These are phyloP conservation scores for Penicillium cataractarum DNA, from an alignment of 495 filamentous ascomycete species.

Conservation along the genomic window DNA sequence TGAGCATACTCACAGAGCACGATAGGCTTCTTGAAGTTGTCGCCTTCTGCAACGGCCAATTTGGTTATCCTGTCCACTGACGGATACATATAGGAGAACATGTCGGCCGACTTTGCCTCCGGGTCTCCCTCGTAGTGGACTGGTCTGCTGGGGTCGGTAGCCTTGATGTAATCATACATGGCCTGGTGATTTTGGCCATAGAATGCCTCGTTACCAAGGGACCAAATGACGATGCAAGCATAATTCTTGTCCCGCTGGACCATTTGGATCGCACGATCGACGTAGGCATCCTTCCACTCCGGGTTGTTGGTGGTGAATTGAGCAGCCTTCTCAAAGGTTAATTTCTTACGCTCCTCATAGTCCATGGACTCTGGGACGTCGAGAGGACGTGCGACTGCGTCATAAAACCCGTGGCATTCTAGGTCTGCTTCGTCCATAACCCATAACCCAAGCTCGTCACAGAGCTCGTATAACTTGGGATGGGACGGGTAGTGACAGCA, in stretches of 20 bases:
- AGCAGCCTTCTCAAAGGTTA: slow-evolving; percentile 43
- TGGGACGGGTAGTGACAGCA: slow-evolving; percentile 28
- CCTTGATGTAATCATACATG: not conserved
- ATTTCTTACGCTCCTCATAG: not conserved
- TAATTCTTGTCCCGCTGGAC: slow-evolving; percentile 70
- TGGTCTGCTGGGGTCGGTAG: slow-evolving; percentile 56
- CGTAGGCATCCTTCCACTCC: slow-evolving; percentile 63
- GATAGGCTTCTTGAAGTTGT: slow-evolving; percentile 56
- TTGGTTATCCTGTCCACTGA: slow-evolving; percentile 6
- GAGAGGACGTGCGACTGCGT: slow-evolving; percentile 47
- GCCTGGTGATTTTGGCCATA: slow-evolving; percentile 46
- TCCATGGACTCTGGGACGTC: slow-evolving; percentile 42
- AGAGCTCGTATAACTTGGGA: slow-evolving; percentile 34
- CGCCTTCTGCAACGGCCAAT: slow-evolving; percentile 34
- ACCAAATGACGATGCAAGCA: slow-evolving; percentile 69
- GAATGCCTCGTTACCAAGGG: slow-evolving; percentile 69
- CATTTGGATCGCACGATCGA: slow-evolving; percentile 66
- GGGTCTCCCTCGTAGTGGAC: slow-evolving; percentile 71
- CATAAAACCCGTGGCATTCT: slow-evolving; percentile 70
- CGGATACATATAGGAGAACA: slow-evolving; percentile 71
- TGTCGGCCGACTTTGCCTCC: slow-evolving; percentile 61
- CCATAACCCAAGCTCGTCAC: slow-evolving; percentile 70
- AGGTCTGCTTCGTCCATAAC: slow-evolving; percentile 74
- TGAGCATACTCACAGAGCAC: slow-evolving; percentile 71
- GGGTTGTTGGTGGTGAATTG: slow-evolving; percentile 61